Conservation (phyloP, 768 basidiomycete genomes). For the Boletus reticulatus region DNA sequence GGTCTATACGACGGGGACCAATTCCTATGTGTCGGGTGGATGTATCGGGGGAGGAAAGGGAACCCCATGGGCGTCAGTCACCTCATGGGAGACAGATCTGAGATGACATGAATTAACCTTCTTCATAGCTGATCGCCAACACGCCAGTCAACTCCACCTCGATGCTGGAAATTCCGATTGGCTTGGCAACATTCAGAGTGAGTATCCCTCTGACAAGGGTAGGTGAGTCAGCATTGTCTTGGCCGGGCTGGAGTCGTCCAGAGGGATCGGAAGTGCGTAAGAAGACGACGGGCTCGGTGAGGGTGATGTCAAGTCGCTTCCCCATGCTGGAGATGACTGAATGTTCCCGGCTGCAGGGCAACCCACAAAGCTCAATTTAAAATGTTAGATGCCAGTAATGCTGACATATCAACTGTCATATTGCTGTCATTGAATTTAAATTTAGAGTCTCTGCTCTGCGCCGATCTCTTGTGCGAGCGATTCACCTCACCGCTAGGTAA, state of each 20-base stretch:
- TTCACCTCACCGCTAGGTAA: too few relatives aligned
- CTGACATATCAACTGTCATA: background rate
- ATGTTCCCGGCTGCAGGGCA: too few relatives aligned
- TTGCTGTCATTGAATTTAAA: too few relatives aligned
- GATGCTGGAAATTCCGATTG: slow-evolving; percentile 84
- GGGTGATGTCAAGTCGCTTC: slow-evolving; percentile 51
- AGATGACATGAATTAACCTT: slow-evolving; percentile 55
- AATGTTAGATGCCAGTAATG: background rate
- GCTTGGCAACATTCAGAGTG: slow-evolving; percentile 64
- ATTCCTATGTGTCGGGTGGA: slow-evolving; percentile 37
- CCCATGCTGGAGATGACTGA: slow-evolving; percentile 23
- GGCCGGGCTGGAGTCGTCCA: slow-evolving; percentile 31
- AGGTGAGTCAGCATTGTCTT: slow-evolving; percentile 44
- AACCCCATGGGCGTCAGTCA: background rate
- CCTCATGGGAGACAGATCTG: background rate
- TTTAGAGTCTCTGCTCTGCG: too few relatives aligned
- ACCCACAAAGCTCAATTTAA: too few relatives aligned
- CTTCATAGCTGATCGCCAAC: slow-evolving; percentile 72
- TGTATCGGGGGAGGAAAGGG: background rate
- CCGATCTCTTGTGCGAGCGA: too few relatives aligned
- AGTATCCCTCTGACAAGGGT: slow-evolving; percentile 66
- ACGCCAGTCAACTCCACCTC: slow-evolving; percentile 75
- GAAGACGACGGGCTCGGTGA: slow-evolving; percentile 77
- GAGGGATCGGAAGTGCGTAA: slow-evolving; percentile 54
- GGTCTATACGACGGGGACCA: slow-evolving; percentile 69